Evolutionary conservation across 345 rosid species (phyloP).

Genomic region (Rhodomyrtus tomentosa): DNA sequence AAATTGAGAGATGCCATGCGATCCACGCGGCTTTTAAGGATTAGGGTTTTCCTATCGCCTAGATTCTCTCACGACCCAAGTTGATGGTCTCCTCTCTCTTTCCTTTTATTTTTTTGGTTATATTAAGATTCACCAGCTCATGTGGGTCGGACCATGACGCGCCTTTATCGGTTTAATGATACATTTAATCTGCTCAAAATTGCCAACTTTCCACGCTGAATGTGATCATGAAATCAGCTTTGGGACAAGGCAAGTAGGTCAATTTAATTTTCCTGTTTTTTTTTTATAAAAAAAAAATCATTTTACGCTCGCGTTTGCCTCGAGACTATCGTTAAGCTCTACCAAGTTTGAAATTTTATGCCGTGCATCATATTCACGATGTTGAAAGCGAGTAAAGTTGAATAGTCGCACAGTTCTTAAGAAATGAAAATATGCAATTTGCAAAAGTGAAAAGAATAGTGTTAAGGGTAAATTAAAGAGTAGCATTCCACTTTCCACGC

Average conservation of each 20-base stretch:
- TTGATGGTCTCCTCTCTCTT: neutral
- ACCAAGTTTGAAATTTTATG: neutral
- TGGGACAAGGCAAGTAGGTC: neutral
- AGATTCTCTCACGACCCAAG: neutral
- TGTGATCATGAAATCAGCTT: neutral
- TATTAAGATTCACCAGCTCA: neutral
- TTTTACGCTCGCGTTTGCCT: neutral
- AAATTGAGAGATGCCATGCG: neutral
- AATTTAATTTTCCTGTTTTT: neutral
- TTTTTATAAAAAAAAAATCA: no score
- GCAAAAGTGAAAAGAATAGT: neutral
- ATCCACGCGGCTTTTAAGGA: neutral
- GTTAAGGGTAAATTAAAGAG: neutral
- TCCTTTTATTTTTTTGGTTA: no score
- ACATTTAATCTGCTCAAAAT: neutral
- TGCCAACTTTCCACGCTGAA: neutral
- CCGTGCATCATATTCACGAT: neutral
- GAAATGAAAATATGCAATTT: neutral
- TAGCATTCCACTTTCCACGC: no score
- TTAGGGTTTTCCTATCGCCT: neutral
- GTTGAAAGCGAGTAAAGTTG: neutral
- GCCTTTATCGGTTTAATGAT: neutral
- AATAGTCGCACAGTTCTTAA: neutral
- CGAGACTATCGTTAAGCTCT: neutral
- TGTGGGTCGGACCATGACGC: neutral